These are phyloP conservation scores for Sporothrix variecibatus DNA, from an alignment of 2,329 filamentous ascomycete species.

Conservation along the genomic window DNA sequence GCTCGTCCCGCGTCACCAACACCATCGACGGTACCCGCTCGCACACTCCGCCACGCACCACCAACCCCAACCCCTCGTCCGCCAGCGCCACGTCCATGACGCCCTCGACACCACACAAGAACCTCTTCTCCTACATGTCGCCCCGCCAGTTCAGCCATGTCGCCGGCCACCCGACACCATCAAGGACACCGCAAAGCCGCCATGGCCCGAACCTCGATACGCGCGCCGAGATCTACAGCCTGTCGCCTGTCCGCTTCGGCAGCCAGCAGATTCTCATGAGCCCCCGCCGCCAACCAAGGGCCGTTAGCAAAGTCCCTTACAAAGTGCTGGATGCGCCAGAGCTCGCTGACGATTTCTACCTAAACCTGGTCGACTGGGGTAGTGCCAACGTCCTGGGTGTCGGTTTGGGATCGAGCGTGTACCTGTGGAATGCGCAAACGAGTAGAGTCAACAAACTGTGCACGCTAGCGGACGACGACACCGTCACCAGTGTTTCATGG, in stretches of 20 bases:
- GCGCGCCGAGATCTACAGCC: conserved; percentile 88
- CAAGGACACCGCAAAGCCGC: conserved; percentile 83
- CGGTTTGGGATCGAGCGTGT: conserved; percentile 87
- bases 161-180: conserved; percentile 82
- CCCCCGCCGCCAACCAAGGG: conserved; percentile 81
- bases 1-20: conserved; percentile 56
- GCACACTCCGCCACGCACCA: conserved; percentile 68
- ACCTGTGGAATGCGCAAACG: conserved; percentile 95
- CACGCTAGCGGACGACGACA: conserved; percentile 75
- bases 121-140: conserved; percentile 89
- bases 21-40: conserved; percentile 68
- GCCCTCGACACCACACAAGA: conserved; percentile 95
- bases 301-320: conserved; percentile 94
- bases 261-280: conserved; percentile 93
- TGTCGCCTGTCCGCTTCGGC: conserved; percentile 89
- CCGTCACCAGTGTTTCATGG: conserved; percentile 96
- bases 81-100: conserved; percentile 73
- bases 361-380: conserved; percentile 97
- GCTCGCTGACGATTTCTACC: conserved; percentile 93
- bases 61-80: conserved; percentile 26
- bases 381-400: conserved; percentile 93
- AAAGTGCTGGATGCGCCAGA: conserved; percentile 97
- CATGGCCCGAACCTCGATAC: conserved; percentile 88
- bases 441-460: conserved; percentile 93
- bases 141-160: conserved; percentile 68